Evolutionary conservation across 2,329 filamentous ascomycete species (phyloP), one percentile per base, ranked within the genome.

Genomic region (Plectosphaerella plurivora): DNA sequence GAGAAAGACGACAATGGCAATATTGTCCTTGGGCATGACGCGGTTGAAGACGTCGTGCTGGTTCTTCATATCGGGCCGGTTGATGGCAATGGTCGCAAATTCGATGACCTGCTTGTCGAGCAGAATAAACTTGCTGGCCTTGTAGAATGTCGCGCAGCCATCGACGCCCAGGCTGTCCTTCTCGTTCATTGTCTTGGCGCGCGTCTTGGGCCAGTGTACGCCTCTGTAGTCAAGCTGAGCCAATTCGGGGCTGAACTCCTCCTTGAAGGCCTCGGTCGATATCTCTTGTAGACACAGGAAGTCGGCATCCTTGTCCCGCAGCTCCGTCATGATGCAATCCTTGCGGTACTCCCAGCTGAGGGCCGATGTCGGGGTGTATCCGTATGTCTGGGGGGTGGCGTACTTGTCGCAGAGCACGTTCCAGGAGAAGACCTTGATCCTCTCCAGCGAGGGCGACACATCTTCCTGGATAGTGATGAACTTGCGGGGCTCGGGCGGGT

Each of bases 31-130:
- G 55, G 93, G 92, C 94, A 97, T 97, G 55, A 99, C 88, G 25
- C 94, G 88, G 68, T 99, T 99, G 79, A 96, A 97, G 53, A 97
- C 93, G 63, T 99, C 94, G 65, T 96, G 90, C 63, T 96, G 91
- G 52, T 92, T 90, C 73, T 97, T 97, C 84, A 97, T 96, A 67
- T 97, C 94, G 3, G 92, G 90, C 59, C 94, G 81, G 66, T 95
- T 94, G 70, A 99, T 96, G 59, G 93, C 93, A 52, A 91, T 89
- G 54, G 90, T 88, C 37, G 89, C 87, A 66, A 97, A 96, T 69
- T 97, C 91, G 63, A 99, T 87, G 57, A 96, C 76, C 65, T 96
- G 89, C 75, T 97, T 97, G 73, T 97, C 93, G 22, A 99, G 81
- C 54, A 96, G 74, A 55, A 97, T 89, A 71, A 88, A 97, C 74